Percentiles rank a stretch among this genome's conserved stretches.
Evolutionary conservation across 1,284 basidiomycete species (phyloP).

Genomic region (Schizopora paradoxa): DNA sequence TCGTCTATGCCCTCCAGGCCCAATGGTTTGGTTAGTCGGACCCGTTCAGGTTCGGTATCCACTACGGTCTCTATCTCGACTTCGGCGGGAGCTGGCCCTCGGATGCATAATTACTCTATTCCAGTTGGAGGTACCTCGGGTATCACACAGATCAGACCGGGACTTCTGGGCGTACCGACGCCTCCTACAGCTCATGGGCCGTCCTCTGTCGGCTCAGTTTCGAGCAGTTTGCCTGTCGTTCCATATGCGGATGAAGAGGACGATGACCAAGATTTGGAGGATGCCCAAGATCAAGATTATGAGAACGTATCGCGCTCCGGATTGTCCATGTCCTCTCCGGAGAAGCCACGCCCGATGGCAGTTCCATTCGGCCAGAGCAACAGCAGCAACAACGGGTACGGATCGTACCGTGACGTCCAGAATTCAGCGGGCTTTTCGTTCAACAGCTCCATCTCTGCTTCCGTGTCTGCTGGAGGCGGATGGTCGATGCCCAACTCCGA

Average conservation of each 20-base stretch:
- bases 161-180: constrained; percentile 19
- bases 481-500: constrained; percentile 52
- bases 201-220: constrained; percentile 31
- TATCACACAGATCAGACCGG: constrained; percentile 23
- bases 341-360: constrained; percentile 14
- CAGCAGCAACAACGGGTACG: constrained; percentile 34
- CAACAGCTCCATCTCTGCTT: constrained; percentile 27
- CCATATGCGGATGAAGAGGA: constrained; percentile 12
- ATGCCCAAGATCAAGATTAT: neutral
- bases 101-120: constrained; percentile 59
- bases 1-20: constrained; percentile 24
- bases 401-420: constrained; percentile 23
- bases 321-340: constrained; percentile 7
- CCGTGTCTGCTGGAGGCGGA: constrained; percentile 30
- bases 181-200: constrained; percentile 39
- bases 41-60: constrained; percentile 36
- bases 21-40: constrained; percentile 22
- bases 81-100: constrained; percentile 42
- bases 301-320: neutral
- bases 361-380: constrained; percentile 5
- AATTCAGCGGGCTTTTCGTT: constrained; percentile 27
- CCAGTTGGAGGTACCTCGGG: constrained; percentile 33
- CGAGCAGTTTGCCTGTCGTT: constrained; percentile 3
- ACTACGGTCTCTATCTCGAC: constrained; percentile 24
- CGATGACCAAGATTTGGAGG: neutral